These are phyloP conservation scores for Penicillium desertorum DNA, from an alignment of 495 filamentous ascomycete species.

Conservation along the genomic window DNA sequence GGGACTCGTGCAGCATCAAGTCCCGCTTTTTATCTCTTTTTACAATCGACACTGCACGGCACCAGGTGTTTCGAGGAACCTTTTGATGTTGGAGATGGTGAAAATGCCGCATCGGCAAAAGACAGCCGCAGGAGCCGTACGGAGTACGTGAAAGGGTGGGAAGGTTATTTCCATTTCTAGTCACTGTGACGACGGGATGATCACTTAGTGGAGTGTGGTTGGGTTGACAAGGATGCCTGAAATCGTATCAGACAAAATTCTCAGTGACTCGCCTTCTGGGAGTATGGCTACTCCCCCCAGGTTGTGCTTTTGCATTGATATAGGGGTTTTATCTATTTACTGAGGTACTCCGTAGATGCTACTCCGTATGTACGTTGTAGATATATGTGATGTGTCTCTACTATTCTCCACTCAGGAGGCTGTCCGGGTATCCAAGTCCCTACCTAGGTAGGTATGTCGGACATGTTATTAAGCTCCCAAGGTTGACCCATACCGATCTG, in stretches of 20 bases:
- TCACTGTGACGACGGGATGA: constrained; percentile 10
- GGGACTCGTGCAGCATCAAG: constrained; percentile 4
- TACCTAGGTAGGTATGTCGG: background rate
- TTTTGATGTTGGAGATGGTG: background rate
- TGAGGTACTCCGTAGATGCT: background rate
- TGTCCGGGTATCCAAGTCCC: background rate
- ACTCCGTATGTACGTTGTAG: background rate
- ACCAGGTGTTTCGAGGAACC: constrained; percentile 1
- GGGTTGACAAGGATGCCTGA: constrained; percentile 10
- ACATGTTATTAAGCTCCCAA: constrained; percentile 15
- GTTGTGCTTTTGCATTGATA: background rate
- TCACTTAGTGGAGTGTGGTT: constrained; percentile 9
- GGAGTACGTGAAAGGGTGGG: background rate
- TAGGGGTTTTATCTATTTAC: background rate
- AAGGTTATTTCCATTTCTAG: constrained; percentile 6
- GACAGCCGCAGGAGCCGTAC: constrained; percentile 18
- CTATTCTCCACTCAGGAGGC: background rate
- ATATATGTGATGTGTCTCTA: background rate
- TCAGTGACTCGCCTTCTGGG: background rate
- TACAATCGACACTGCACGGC: background rate
- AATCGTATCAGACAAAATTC: constrained; percentile 2
- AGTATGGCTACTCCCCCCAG: background rate
- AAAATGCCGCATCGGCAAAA: constrained; percentile 18
- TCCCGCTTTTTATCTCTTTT: constrained; percentile 4
- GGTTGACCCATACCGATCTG: constrained; percentile 12